Conservation (phyloP, 2,329 filamentous ascomycete genomes). For the Zymoseptoria passerinii region DNA sequence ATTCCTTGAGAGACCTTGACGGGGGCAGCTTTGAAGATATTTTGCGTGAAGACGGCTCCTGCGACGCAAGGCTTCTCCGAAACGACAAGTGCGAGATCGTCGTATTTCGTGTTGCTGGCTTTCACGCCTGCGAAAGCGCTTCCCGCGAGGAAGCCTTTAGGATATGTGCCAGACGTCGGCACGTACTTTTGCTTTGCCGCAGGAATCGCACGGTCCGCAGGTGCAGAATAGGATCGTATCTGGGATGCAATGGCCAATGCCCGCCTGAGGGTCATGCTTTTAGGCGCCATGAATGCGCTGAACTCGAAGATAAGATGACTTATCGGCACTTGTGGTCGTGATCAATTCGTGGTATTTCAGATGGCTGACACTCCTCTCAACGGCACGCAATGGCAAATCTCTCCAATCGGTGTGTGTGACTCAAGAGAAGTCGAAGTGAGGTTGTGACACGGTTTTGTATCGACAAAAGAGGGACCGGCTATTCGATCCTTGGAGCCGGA, state of each 20-base stretch:
- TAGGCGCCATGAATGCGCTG: conserved; percentile 14
- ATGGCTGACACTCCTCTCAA: neutral
- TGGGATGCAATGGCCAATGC: conserved; percentile 27
- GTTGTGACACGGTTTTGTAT: neutral
- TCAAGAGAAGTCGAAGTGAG: neutral
- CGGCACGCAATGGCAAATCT: neutral
- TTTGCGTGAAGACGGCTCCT: conserved; percentile 92
- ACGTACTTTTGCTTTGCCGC: conserved; percentile 84
- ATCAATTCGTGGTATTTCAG: neutral
- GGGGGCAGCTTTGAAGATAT: conserved; percentile 94
- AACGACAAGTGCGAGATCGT: conserved; percentile 80
- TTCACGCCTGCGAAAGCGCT: conserved; percentile 92
- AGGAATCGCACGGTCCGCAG: conserved; percentile 54
- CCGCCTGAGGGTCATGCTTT: conserved; percentile 15
- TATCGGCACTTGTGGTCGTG: neutral
- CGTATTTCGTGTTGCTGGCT: conserved; percentile 79
- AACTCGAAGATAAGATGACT: neutral
- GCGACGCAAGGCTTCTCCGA: conserved; percentile 80
- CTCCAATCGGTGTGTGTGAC: neutral
- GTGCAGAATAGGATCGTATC: conserved; percentile 51
- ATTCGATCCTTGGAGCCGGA: neutral
- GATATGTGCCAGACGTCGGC: conserved; percentile 75
- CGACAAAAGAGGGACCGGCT: neutral
- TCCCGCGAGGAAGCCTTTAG: conserved; percentile 78
- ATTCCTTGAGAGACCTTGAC: conserved; percentile 76